Percentiles rank a stretch among this genome's conserved stretches.
Conservation (phyloP, 2,329 filamentous ascomycete species). For the Cytospora schulzeri region DNA sequence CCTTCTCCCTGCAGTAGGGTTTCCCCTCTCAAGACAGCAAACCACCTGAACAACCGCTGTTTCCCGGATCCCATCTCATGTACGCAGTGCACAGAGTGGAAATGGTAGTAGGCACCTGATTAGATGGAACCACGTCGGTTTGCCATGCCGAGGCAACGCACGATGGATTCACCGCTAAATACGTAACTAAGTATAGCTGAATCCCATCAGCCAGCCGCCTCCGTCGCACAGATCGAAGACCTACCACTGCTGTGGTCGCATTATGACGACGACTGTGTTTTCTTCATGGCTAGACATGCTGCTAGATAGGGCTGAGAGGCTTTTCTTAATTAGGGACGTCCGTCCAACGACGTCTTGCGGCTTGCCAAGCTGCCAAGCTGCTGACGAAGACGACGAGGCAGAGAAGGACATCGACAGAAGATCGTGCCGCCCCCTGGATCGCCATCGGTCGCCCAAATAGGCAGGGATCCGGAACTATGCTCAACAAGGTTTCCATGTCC, state of each 20-base stretch:
- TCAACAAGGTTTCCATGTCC: neutral
- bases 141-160: neutral
- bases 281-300: neutral
- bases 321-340: neutral
- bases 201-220: neutral
- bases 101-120: neutral
- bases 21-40: neutral
- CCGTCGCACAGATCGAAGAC: neutral
- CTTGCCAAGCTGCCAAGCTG: neutral
- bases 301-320: neutral
- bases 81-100: neutral
- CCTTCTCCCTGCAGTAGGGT: neutral
- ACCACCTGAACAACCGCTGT: neutral
- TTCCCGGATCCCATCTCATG: neutral
- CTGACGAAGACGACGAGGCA: neutral
- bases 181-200: neutral
- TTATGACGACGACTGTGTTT: neutral
- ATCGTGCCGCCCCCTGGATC: neutral
- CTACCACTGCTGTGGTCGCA: neutral
- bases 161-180: neutral
- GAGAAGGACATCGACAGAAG: neutral
- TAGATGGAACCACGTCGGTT: neutral
- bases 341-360: neutral
- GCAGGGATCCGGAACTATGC: neutral
- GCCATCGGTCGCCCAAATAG: neutral